A percentile compares a stretch with the other conserved stretches of the same genome.
Evolutionary conservation across 2,329 filamentous ascomycete genomes (phyloP).

Genomic region (Boeremia lycopersici): DNA sequence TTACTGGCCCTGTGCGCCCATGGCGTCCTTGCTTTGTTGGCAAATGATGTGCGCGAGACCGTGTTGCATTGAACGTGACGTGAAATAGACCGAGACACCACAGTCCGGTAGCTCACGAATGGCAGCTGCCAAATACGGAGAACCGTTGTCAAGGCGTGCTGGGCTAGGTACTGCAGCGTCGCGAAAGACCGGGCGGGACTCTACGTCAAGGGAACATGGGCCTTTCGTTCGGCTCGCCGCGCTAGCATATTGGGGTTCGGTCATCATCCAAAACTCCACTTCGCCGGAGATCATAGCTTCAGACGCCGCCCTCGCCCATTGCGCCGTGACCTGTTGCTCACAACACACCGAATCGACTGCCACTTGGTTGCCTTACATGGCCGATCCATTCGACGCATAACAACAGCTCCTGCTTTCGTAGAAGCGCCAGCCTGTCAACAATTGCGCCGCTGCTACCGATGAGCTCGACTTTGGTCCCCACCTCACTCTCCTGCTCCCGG

Average conservation of each 20-base stretch:
- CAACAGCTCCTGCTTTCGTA: conserved; percentile 19
- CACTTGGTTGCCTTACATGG: conserved; percentile 39
- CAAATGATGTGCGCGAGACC: conserved; percentile 2
- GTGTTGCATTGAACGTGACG: conserved; percentile 3
- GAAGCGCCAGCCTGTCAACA: conserved; percentile 23
- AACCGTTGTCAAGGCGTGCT: conserved; percentile 11
- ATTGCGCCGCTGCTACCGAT: conserved; percentile 33
- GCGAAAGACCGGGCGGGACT: conserved; percentile 17
- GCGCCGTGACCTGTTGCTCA: conserved; percentile 23
- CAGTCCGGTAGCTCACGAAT: conserved; percentile 4
- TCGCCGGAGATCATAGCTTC: conserved; percentile 18
- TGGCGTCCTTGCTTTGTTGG: conserved; percentile 20
- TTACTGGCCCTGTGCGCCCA: conserved; percentile 15
- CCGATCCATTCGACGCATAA: conserved; percentile 24
- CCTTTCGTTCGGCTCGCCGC: conserved; percentile 11
- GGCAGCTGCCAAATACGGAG: conserved; percentile 13
- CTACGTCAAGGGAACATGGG: conserved; percentile 12
- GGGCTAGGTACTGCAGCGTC: conserved; percentile 15
- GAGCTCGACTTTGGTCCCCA: conserved; percentile 33
- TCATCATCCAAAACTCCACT: conserved; percentile 28
- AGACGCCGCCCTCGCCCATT: conserved; percentile 23
- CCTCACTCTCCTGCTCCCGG: conserved; percentile 27
- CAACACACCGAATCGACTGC: conserved; percentile 11
- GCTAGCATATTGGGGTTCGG: conserved; percentile 31
- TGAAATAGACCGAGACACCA: conserved; percentile 19